Percentiles rank a stretch among this genome's conserved stretches.
Evolutionary conservation across 225 moss, liverwort and hornwort genomes (phyloP).

Genomic region (Anthoceros angustus): DNA sequence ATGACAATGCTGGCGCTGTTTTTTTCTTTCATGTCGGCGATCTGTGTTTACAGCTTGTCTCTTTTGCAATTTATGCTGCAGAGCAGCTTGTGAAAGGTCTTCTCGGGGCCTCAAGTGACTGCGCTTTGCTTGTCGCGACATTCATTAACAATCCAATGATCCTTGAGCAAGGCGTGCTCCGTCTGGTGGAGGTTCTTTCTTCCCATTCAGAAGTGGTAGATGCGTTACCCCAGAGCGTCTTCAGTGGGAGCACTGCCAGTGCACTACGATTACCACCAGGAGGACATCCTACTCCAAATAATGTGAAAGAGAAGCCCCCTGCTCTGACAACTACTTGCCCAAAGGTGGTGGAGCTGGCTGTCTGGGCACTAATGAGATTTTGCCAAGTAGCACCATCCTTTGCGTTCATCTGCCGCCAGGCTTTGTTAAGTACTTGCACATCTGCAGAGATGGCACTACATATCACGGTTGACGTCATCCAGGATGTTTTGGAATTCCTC

Average conservation of each 20-base stretch:
- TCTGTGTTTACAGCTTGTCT: constrained; percentile 8
- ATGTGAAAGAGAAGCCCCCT: constrained; percentile 37
- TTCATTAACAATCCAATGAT: constrained; percentile 56
- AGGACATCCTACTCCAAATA: constrained; percentile 17
- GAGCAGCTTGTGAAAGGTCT: constrained; percentile 69
- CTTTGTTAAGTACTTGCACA: constrained; percentile 54
- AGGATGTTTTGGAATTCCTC: constrained; percentile 79
- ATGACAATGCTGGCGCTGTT: constrained; percentile 3
- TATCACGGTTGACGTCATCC: constrained; percentile 66
- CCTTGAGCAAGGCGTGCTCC: constrained; percentile 42
- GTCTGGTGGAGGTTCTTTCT: constrained; percentile 45
- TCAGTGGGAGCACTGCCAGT: constrained; percentile 17
- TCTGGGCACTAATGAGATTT: constrained; percentile 36
- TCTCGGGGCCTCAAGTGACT: constrained; percentile 54
- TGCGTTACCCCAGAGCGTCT: constrained; percentile 41
- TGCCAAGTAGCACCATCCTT: constrained; percentile 63
- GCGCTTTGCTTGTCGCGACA: constrained; percentile 56
- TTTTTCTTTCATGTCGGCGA: not conserved
- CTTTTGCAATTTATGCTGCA: constrained; percentile 17
- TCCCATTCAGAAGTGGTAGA: constrained; percentile 29
- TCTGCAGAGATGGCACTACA: constrained; percentile 62
- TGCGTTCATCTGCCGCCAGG: constrained; percentile 68
- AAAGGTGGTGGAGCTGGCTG: constrained; percentile 33
- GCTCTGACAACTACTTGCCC: constrained; percentile 12
- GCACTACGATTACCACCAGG: constrained; percentile 6